phyloP scores from a whole-genome alignment of 2,329 filamentous ascomycete genomes.

The Aspergillus persii region DNA sequence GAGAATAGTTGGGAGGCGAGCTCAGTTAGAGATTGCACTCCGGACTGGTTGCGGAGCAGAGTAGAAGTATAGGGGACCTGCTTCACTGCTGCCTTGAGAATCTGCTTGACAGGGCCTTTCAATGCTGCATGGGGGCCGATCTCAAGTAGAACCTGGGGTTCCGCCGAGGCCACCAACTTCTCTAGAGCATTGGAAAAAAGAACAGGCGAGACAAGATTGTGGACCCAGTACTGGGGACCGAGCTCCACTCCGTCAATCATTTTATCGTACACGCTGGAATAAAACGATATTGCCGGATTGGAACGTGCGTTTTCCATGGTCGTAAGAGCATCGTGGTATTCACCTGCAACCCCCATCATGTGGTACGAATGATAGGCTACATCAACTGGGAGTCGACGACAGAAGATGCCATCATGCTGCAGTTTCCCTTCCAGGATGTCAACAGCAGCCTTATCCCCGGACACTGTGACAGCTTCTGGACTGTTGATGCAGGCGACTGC shows the following conservation, averaged over 20 bases:
- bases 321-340: background rate
- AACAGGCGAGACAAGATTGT: background rate
- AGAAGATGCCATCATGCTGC: slow-evolving; percentile 19
- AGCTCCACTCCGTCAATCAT: background rate
- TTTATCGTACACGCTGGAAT: background rate
- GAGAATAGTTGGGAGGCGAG: background rate
- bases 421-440: slow-evolving; percentile 14
- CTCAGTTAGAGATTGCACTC: background rate
- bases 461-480: slow-evolving; percentile 36
- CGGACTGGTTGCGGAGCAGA: background rate
- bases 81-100: background rate
- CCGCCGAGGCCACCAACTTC: background rate
- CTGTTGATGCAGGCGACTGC: slow-evolving; percentile 40
- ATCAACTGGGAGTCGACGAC: slow-evolving; percentile 16
- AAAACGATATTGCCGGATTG: background rate
- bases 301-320: background rate
- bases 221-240: background rate
- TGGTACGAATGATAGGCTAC: slow-evolving; percentile 29
- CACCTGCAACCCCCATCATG: slow-evolving; percentile 14
- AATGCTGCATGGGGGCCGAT: background rate
- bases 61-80: background rate
- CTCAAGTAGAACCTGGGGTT: background rate
- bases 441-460: slow-evolving; percentile 29
- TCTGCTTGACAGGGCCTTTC: background rate
- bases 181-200: background rate